Evolutionary conservation across 2,329 filamentous ascomycete species (phyloP).

Genomic region (Diplodia scrobiculata): DNA sequence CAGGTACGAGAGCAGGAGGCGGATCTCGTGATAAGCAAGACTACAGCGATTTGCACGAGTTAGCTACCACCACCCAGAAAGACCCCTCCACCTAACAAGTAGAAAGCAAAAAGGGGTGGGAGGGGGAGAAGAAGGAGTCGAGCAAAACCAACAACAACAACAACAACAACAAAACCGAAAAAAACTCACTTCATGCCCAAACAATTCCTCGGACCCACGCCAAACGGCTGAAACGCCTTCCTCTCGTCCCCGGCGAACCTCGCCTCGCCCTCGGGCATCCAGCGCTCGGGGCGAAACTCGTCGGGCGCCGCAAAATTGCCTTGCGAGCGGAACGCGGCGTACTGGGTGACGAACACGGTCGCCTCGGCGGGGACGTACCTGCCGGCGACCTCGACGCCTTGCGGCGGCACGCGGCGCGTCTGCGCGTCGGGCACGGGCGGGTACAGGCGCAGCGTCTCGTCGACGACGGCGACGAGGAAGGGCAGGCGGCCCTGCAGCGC

Average conservation of each 20-base stretch:
- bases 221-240: constrained; percentile 36
- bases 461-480: constrained; percentile 36
- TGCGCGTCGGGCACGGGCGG: constrained; percentile 47
- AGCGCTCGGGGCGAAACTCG: constrained; percentile 40
- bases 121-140: no score
- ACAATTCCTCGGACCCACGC: constrained; percentile 38
- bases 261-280: constrained; percentile 35
- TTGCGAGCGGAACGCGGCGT: constrained; percentile 36
- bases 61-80: no score
- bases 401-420: constrained; percentile 35
- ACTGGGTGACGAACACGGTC: constrained; percentile 27
- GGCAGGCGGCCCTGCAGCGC: background rate
- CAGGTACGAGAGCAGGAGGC: constrained; percentile 13
- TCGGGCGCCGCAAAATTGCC: constrained; percentile 36
- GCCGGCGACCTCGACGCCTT: constrained; percentile 36
- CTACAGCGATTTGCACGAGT: background rate
- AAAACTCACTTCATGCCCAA: constrained; percentile 39
- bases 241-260: constrained; percentile 37
- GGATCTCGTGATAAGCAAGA: constrained; percentile 47
- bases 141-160: no score
- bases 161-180: no score
- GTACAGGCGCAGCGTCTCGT: constrained; percentile 49
- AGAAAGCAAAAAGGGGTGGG: no score
- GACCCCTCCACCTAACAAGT: no score
- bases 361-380: constrained; percentile 34